Percentiles rank a stretch among this genome's conserved stretches.
Evolutionary conservation across 331 rosid species (phyloP).

Genomic region (Dryas integrifolia): DNA sequence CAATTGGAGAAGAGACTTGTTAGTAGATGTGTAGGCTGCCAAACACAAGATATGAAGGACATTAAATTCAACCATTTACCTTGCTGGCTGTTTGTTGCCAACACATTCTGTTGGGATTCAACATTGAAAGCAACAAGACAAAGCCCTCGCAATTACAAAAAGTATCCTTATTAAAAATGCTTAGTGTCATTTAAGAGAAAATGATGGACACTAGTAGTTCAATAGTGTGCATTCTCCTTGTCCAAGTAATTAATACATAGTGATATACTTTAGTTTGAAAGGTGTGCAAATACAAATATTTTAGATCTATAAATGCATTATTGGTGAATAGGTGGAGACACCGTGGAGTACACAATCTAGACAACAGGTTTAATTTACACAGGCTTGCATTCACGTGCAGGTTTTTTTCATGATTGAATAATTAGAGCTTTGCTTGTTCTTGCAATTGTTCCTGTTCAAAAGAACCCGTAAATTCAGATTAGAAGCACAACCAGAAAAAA

Average conservation of each 20-base stretch:
- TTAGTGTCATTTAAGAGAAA: neutral
- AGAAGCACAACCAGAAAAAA: constrained; percentile 11
- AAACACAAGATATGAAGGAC: no score
- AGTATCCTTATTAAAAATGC: neutral
- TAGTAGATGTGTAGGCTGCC: no score
- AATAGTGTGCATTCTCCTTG: neutral
- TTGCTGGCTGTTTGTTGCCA: neutral
- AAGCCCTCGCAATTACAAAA: neutral
- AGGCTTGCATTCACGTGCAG: neutral
- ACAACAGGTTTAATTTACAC: constrained; percentile 4
- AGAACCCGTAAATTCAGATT: constrained; percentile 15
- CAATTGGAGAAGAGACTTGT: no score
- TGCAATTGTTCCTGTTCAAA: constrained; percentile 71
- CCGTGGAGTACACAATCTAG: neutral
- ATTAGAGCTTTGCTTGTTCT: constrained; percentile 60
- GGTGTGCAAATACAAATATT: neutral
- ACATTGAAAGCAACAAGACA: neutral
- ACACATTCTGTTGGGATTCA: neutral
- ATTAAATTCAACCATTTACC: no score
- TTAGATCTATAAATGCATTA: neutral
- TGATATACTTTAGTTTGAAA: no score
- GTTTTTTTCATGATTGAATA: neutral
- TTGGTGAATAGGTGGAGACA: neutral
- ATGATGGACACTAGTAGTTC: neutral
- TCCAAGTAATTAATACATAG: constrained; percentile 7